Evolutionary conservation across 805 yeast genomes (phyloP).

Genomic region (Candida pini): DNA sequence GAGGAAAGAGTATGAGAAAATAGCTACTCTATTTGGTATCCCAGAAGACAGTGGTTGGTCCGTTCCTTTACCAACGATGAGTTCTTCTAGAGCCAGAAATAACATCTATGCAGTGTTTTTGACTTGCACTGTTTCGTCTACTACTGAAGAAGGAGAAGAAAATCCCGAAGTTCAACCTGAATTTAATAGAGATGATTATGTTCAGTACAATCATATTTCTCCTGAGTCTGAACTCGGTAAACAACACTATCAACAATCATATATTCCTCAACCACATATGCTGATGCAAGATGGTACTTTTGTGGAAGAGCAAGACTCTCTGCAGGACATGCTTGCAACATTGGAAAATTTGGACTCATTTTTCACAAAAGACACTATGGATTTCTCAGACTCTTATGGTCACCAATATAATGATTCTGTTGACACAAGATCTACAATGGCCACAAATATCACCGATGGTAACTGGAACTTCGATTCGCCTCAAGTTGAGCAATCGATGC

Average conservation of each 20-base stretch:
- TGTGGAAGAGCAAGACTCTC: conserved; percentile 57
- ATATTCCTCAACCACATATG: conserved; percentile 10
- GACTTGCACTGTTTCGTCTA: conserved; percentile 55
- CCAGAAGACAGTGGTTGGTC: conserved; percentile 98
- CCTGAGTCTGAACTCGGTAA: conserved; percentile 22
- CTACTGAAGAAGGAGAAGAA: conserved; percentile 34
- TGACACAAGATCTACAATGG: conserved; percentile 52
- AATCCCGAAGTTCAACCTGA: conserved; percentile 25
- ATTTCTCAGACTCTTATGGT: conserved; percentile 22
- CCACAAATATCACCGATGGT: conserved; percentile 26
- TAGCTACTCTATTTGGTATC: conserved; percentile 88
- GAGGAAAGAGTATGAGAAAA: conserved; percentile 75
- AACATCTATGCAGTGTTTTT: conserved; percentile 94
- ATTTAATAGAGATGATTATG: conserved; percentile 59
- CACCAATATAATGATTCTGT: conserved; percentile 49
- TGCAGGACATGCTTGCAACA: conserved; percentile 90
- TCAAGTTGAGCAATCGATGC: conserved; percentile 19
- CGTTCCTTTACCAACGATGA: conserved; percentile 88
- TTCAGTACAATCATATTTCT: conserved; percentile 26
- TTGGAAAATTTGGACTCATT: conserved; percentile 84
- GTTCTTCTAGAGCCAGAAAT: conserved; percentile 82
- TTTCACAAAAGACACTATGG: conserved; percentile 57
- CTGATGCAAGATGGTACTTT: conserved; percentile 40
- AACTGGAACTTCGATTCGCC: conserved; percentile 24
- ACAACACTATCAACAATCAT: conserved; percentile 29